Conservation (phyloP, 1,284 basidiomycete species). For the Leccinum olivaceoglutinosum region DNA sequence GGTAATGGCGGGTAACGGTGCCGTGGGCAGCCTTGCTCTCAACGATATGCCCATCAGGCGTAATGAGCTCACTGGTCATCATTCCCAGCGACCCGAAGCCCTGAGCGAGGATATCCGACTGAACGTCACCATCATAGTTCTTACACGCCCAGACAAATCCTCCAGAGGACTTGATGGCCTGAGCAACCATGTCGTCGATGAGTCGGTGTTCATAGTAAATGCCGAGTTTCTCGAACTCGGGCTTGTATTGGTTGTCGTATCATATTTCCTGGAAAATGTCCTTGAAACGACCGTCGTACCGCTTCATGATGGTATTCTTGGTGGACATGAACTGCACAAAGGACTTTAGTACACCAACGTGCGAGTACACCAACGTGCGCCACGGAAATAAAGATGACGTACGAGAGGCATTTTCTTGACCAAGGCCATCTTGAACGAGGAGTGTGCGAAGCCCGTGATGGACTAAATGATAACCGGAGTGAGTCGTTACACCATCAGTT, state of each 20-base stretch:
- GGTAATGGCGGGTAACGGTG: constrained; percentile 93
- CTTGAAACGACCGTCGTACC: constrained; percentile 97
- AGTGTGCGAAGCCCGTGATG: constrained; percentile 92
- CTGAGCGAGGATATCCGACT: constrained; percentile 90
- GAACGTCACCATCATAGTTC: constrained; percentile 96
- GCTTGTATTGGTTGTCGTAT: too few relatives aligned
- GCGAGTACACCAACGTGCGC: background rate
- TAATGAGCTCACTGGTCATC: constrained; percentile 98
- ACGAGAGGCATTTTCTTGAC: constrained; percentile 90
- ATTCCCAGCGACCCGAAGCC: constrained; percentile 92
- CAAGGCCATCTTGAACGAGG: constrained; percentile 98
- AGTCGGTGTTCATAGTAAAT: too few relatives aligned
- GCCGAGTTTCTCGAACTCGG: too few relatives aligned
- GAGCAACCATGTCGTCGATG: constrained; percentile 42
- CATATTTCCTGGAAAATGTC: constrained; percentile 86
- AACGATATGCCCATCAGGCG: constrained; percentile 89
- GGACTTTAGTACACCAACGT: background rate
- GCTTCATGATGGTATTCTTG: constrained; percentile 96
- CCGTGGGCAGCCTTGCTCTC: constrained; percentile 96
- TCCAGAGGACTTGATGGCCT: constrained; percentile 93
- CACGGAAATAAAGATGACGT: constrained; percentile 23
- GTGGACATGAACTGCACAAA: constrained; percentile 85
- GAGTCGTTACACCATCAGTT: too few relatives aligned
- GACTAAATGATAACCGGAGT: constrained; percentile 37
- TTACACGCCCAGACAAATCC: constrained; percentile 98